These are phyloP conservation scores for Mycogone perniciosa DNA, from an alignment of 2,329 filamentous ascomycete genomes.

Conservation along the genomic window DNA sequence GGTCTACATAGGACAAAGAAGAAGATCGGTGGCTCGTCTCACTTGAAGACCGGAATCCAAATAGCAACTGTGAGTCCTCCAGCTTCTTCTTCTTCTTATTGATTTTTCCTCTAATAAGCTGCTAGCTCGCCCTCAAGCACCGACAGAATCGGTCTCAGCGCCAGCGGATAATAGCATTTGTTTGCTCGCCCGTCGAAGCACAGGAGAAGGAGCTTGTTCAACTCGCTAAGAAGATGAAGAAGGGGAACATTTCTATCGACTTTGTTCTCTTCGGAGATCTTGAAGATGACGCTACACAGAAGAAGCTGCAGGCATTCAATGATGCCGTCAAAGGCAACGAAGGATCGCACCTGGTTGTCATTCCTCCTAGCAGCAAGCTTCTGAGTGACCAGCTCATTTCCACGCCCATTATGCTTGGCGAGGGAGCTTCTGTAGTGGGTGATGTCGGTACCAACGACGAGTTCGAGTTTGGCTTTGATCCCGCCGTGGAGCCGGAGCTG, in stretches of 20 bases:
- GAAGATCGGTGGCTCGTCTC: constrained; percentile 84
- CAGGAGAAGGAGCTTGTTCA: constrained; percentile 82
- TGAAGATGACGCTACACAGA: constrained; percentile 78
- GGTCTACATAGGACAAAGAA: constrained; percentile 81
- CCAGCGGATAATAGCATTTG: constrained; percentile 94
- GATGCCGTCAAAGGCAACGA: constrained; percentile 87
- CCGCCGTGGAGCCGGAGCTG: constrained; percentile 84
- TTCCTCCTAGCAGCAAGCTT: constrained; percentile 84
- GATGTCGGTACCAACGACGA: constrained; percentile 59
- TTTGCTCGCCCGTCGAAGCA: constrained; percentile 87
- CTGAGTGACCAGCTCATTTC: constrained; percentile 87
- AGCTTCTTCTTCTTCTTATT: neutral
- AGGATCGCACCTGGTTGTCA: constrained; percentile 83
- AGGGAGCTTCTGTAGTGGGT: constrained; percentile 54
- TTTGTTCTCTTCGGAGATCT: constrained; percentile 93
- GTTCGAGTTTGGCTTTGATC: constrained; percentile 76
- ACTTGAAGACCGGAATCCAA: constrained; percentile 90
- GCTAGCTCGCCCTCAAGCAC: constrained; percentile 89
- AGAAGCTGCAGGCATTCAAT: constrained; percentile 92
- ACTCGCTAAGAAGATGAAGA: constrained; percentile 98
- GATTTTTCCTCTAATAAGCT: constrained; percentile 12
- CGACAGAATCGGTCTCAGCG: constrained; percentile 95
- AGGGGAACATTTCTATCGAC: constrained; percentile 88
- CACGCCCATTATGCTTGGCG: constrained; percentile 83
- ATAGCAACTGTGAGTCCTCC: constrained; percentile 73